Evolutionary conservation across 345 rosid species (phyloP).

Genomic region (Populus ilicifolia): DNA sequence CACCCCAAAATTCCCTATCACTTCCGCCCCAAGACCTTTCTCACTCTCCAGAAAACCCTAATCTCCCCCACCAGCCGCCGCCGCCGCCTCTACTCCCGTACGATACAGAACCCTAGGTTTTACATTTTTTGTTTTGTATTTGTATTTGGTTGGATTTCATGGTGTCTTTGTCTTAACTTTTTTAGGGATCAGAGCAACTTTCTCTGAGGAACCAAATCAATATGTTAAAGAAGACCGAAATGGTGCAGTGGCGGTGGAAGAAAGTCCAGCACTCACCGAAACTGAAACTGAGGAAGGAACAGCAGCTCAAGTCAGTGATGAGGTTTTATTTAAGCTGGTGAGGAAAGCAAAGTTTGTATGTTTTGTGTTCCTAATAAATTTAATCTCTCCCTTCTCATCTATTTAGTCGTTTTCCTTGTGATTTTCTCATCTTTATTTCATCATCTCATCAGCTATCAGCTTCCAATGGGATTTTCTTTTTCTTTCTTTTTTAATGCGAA

Average conservation of each 20-base stretch:
- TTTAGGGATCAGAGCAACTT: constrained; percentile 15
- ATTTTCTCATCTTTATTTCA: background rate
- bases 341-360: no score
- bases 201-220: constrained; percentile 42
- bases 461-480: no score
- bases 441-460: background rate
- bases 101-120: constrained; percentile 26
- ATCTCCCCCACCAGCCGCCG: constrained; percentile 2
- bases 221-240: constrained; percentile 39
- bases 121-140: background rate
- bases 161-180: background rate
- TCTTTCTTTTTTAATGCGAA: background rate
- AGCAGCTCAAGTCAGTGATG: constrained; percentile 31
- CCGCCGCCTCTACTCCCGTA: constrained; percentile 32
- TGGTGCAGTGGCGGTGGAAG: constrained; percentile 26
- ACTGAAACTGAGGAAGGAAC: constrained; percentile 30
- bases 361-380: no score
- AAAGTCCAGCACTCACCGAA: constrained; percentile 26
- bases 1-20: constrained; percentile 3
- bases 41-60: constrained; percentile 17
- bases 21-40: constrained; percentile 19
- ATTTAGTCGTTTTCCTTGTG: background rate
- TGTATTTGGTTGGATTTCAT: background rate
- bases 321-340: constrained; percentile 16
- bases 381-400: background rate